phyloP scores from a whole-genome alignment of 2,329 filamentous ascomycete species.

The Delphinella strobiligena region DNA sequence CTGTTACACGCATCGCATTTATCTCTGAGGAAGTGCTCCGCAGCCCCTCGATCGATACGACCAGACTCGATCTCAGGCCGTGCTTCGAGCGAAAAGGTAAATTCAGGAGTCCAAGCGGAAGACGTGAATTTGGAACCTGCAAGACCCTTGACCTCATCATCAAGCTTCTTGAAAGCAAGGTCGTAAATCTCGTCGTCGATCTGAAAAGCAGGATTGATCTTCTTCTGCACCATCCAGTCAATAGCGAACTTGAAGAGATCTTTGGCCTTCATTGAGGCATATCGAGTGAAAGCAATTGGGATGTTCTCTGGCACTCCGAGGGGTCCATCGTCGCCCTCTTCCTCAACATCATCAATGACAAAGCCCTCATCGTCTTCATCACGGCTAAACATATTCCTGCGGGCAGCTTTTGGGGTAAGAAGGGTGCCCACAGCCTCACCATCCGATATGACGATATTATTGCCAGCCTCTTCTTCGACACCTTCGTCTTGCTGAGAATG shows the following conservation, averaged over 20 bases:
- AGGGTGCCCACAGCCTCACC: constrained; percentile 10
- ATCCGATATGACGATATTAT: constrained; percentile 15
- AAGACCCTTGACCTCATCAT: constrained; percentile 57
- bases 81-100: constrained; percentile 52
- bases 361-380: constrained; percentile 51
- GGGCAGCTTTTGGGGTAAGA: constrained; percentile 4
- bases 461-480: constrained; percentile 16
- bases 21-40: constrained; percentile 26
- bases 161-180: constrained; percentile 58
- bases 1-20: constrained; percentile 62
- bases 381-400: constrained; percentile 35
- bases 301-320: constrained; percentile 44
- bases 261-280: constrained; percentile 54
- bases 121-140: constrained; percentile 62
- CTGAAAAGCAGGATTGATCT: constrained; percentile 59
- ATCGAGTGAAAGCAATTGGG: constrained; percentile 56
- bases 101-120: constrained; percentile 55
- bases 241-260: constrained; percentile 63
- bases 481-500: constrained; percentile 18
- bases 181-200: constrained; percentile 52
- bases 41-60: constrained; percentile 27
- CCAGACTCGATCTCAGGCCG: constrained; percentile 49
- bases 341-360: constrained; percentile 37
- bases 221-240: constrained; percentile 73
- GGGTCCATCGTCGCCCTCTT: constrained; percentile 36